phyloP scores from a whole-genome alignment of 2,329 filamentous ascomycete genomes.

The Pyricularia grisea region DNA sequence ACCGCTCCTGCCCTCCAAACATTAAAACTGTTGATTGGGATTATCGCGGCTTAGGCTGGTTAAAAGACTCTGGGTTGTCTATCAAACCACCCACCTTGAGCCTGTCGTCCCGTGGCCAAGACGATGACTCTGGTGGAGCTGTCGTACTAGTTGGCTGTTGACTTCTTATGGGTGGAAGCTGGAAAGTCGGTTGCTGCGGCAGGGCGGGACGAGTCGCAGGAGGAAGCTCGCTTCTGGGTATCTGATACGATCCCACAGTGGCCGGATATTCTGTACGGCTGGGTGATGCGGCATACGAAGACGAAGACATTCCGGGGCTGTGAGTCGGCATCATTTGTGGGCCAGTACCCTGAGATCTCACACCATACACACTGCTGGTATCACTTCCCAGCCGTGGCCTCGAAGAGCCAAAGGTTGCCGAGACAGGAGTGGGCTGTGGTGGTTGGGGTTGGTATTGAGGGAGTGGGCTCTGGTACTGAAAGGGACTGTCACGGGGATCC shows the following conservation, averaged over 20 bases:
- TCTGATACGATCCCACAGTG: constrained; percentile 38
- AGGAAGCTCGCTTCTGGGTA: constrained; percentile 41
- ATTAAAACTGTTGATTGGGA: not conserved
- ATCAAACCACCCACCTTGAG: constrained; percentile 55
- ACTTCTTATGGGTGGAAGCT: constrained; percentile 38
- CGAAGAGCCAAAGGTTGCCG: constrained; percentile 36
- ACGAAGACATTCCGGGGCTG: constrained; percentile 29
- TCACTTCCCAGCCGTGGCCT: constrained; percentile 28
- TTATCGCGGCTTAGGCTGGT: not conserved
- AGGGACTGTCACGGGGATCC: constrained; percentile 30
- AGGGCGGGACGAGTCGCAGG: constrained; percentile 20
- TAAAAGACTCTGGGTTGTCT: constrained; percentile 38
- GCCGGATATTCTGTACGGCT: constrained; percentile 32
- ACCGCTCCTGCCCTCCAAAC: not conserved
- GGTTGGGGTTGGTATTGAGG: constrained; percentile 10
- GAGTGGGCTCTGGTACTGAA: constrained; percentile 22
- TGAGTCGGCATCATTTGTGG: constrained; percentile 25
- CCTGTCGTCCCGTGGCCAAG: constrained; percentile 34
- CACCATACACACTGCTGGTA: constrained; percentile 11
- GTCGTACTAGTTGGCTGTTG: constrained; percentile 18
- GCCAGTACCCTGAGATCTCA: constrained; percentile 16
- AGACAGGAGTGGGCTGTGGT: constrained; percentile 33
- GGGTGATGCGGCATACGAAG: constrained; percentile 34
- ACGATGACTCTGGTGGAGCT: not conserved
- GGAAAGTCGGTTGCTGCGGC: constrained; percentile 24